Evolutionary conservation across 768 basidiomycete genomes (phyloP), one percentile per base, ranked within the genome.

Genomic region (Psilocybe sp.): DNA sequence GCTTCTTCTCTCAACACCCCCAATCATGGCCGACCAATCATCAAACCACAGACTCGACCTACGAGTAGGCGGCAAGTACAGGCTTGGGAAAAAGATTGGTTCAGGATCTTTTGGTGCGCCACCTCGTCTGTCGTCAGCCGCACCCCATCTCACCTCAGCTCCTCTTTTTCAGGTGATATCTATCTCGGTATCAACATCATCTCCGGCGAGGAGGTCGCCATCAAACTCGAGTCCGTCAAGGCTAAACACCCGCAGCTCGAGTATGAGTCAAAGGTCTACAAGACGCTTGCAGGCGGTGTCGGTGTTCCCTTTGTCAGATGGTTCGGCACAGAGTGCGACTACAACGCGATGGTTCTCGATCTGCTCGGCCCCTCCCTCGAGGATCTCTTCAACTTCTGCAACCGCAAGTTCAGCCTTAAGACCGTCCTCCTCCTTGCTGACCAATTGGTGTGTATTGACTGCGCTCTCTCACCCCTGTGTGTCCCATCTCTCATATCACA

Each of bases 231-330:
- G 73, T 98, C 96, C 1, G 93, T 98, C 70, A 99, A 99, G 72
- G 97, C 97, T 59, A 99, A 99, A 71, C 97, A 99, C 60, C 97
- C 97, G n/a, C 97, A 99, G 73, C 88, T 99, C 63, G 97, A 99
- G 70, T 99, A 99, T 66, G 96, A 99, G 73, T 88, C 87, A 58
- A 89, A 90, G 69, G 89, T 91, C 42, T 89, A 87, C 75, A 98
- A 98, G 84, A 93, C 92, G n/a, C 84, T 99, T 44, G 96, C 97
- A 15, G 97, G 97, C 49, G 97, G 97, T 58, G 97, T 99, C 50
- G 97, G 97, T 46, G 94, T 99, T 10, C 97, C 97, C 7, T 99
- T 99, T 59, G 97, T 99, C 49, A 76, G 97, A 61, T 99, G 89
- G 89, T 91, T 87, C 59, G 89, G 89, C 18, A 91, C 88, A 38